phyloP scores from a whole-genome alignment of 2,329 filamentous ascomycete genomes.

The Fusarium musae region DNA sequence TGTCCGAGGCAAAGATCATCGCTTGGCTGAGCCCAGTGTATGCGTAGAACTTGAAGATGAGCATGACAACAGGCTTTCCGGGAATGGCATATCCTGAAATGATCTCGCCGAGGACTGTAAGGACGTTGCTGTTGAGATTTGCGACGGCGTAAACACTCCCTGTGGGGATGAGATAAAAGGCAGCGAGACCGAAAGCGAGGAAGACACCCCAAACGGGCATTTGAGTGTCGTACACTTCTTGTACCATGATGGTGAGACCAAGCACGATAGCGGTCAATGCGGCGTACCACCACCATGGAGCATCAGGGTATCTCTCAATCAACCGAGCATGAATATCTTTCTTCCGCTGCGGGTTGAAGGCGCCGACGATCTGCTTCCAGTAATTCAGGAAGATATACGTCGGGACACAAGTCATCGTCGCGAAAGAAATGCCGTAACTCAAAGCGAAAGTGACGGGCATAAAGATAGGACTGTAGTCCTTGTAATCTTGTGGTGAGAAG shows the following conservation, averaged over 20 bases:
- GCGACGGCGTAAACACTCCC: neutral
- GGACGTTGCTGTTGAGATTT: neutral
- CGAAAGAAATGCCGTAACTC: neutral
- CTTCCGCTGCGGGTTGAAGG: neutral
- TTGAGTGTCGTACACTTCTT: neutral
- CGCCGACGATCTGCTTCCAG: neutral
- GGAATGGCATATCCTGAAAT: neutral
- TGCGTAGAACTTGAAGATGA: conserved; percentile 5
- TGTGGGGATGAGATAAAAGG: neutral
- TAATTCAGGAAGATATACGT: neutral
- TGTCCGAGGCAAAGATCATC: conserved; percentile 1
- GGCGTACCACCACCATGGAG: conserved; percentile 5
- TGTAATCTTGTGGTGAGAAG: neutral
- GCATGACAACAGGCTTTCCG: neutral
- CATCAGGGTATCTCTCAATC: neutral
- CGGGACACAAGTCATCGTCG: neutral
- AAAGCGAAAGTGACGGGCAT: neutral
- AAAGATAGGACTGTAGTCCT: neutral
- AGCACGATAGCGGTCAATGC: neutral
- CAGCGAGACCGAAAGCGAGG: neutral
- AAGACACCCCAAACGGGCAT: conserved; percentile 9
- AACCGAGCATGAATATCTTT: neutral
- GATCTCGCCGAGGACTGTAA: neutral
- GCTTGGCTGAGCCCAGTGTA: neutral
- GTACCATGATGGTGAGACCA: conserved; percentile 1